Conservation (phyloP, 805 yeast species). For the Sporopachydermia quercuum region DNA sequence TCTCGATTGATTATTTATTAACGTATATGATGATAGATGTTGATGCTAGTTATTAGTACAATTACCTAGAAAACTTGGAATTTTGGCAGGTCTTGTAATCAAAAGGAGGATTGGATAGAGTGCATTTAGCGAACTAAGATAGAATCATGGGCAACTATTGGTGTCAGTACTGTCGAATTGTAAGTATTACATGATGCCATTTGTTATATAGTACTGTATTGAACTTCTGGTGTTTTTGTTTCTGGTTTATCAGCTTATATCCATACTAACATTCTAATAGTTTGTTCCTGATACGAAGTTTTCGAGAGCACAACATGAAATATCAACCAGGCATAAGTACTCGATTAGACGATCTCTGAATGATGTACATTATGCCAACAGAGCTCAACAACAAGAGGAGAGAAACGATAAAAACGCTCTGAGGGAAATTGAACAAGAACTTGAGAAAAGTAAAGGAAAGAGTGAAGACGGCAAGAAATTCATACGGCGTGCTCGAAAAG, state of each 20-base stretch:
- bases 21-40: too few relatives aligned
- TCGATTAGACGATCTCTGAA: constrained; percentile 12
- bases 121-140: too few relatives aligned
- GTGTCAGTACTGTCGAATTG: constrained; percentile 24
- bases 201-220: too few relatives aligned
- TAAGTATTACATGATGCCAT: constrained; percentile 10
- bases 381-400: constrained; percentile 8
- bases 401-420: constrained; percentile 11
- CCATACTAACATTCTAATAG: constrained; percentile 14
- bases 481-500: constrained; percentile 5
- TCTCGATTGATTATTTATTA: too few relatives aligned
- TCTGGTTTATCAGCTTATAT: too few relatives aligned
- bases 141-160: constrained; percentile 22
- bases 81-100: too few relatives aligned
- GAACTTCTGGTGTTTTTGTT: too few relatives aligned
- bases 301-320: constrained; percentile 20
- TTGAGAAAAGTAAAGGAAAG: constrained; percentile 5
- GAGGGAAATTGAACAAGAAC: constrained; percentile 6
- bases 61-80: too few relatives aligned
- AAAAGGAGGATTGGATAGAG: too few relatives aligned
- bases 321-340: constrained; percentile 18
- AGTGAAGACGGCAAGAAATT: constrained; percentile 3
- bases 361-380: constrained; percentile 16
- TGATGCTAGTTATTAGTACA: too few relatives aligned
- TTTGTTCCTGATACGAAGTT: constrained; percentile 23